Percentiles rank a stretch among this genome's conserved stretches.
These are phyloP conservation scores for Coemansia interrupta DNA, from an alignment of 192 early-diverging fungal genomes.

Conservation along the genomic window DNA sequence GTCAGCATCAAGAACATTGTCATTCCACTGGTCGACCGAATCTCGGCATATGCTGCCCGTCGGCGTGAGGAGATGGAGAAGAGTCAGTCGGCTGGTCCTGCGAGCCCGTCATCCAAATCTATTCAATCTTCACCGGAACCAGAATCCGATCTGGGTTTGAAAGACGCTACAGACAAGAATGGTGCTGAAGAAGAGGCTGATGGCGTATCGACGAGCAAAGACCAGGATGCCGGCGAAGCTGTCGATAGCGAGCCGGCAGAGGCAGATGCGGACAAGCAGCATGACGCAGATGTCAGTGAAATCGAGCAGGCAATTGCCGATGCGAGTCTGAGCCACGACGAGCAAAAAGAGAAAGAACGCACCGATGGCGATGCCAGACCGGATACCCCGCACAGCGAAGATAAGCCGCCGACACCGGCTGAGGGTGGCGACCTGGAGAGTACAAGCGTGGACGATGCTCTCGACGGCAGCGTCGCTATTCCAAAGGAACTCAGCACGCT, in stretches of 20 bases:
- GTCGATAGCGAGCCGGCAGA: not conserved
- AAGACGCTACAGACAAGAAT: not conserved
- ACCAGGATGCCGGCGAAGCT: not conserved
- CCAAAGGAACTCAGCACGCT: slow-evolving; percentile 26
- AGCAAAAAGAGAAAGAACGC: too few relatives aligned
- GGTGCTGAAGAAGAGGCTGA: slow-evolving; percentile 3
- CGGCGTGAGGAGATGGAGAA: slow-evolving; percentile 62
- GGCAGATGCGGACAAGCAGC: too few relatives aligned
- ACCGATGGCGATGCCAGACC: too few relatives aligned
- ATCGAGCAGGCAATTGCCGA: too few relatives aligned
- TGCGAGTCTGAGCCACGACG: too few relatives aligned
- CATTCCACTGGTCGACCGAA: slow-evolving; percentile 89
- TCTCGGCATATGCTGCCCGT: slow-evolving; percentile 86
- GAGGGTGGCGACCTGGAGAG: not conserved
- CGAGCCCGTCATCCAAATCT: not conserved
- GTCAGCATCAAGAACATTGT: slow-evolving; percentile 98
- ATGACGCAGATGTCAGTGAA: too few relatives aligned
- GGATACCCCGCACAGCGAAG: too few relatives aligned
- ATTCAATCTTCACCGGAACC: not conserved
- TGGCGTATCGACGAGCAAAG: not conserved
- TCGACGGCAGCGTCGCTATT: slow-evolving; percentile 6
- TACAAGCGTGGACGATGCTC: not conserved
- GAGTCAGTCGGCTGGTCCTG: slow-evolving; percentile 23
- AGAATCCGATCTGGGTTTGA: slow-evolving; percentile 5
- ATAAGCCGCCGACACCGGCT: not conserved